phyloP scores from a whole-genome alignment of 2,329 filamentous ascomycete species.

The Didymella glomerata region DNA sequence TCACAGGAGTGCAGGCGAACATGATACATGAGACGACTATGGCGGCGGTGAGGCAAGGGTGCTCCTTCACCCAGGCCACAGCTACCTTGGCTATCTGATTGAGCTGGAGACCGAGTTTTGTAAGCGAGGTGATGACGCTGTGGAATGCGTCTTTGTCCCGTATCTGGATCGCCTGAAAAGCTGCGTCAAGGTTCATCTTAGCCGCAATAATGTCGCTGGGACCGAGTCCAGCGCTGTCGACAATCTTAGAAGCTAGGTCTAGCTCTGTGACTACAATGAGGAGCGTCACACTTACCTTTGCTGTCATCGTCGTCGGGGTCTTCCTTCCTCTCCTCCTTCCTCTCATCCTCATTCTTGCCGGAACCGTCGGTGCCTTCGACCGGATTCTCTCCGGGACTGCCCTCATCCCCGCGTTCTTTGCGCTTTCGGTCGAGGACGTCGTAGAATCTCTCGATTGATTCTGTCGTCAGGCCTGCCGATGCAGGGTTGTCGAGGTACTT shows the following conservation, averaged over 20 bases:
- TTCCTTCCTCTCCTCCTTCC: not conserved
- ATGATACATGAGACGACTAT: not conserved
- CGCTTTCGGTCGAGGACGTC: not conserved
- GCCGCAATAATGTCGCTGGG: not conserved
- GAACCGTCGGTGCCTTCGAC: not conserved
- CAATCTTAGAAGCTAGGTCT: not conserved
- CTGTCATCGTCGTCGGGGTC: not conserved
- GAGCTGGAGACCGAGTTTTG: not conserved
- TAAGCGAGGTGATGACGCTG: not conserved
- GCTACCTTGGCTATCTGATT: not conserved
- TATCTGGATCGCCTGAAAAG: not conserved
- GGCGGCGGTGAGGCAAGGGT: not conserved
- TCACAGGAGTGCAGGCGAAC: not conserved
- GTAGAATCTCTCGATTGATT: not conserved
- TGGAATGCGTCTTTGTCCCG: not conserved
- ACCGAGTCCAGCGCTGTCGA: no score
- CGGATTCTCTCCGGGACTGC: not conserved
- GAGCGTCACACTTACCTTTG: not conserved
- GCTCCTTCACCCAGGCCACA: not conserved
- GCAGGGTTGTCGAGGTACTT: not conserved
- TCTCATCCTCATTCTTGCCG: not conserved
- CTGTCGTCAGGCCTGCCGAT: not conserved
- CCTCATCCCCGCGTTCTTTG: not conserved
- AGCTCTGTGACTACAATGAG: not conserved
- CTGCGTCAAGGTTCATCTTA: not conserved